A percentile compares a stretch with the other conserved stretches of the same genome.
Evolutionary conservation across 768 basidiomycete genomes (phyloP).

Genomic region (Leccinum boreale): DNA sequence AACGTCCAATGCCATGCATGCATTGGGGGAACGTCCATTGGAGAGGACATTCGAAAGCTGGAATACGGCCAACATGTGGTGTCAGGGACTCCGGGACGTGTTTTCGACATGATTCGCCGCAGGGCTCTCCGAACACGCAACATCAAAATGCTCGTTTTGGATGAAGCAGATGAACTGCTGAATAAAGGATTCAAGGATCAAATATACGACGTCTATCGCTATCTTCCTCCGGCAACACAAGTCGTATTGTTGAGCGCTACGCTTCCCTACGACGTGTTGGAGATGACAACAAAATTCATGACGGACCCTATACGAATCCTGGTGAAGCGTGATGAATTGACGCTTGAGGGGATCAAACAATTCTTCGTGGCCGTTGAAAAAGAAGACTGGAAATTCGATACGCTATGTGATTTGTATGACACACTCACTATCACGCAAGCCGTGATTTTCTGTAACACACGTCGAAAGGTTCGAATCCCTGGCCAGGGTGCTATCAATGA

Average conservation of each 20-base stretch:
- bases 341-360: conserved; percentile 93
- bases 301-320: conserved; percentile 97
- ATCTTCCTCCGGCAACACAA: conserved; percentile 95
- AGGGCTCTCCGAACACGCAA: conserved; percentile 90
- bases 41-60: conserved; percentile 95
- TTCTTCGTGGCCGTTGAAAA: conserved; percentile 99
- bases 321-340: conserved; percentile 99
- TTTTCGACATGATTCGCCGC: conserved; percentile 98
- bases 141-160: conserved; percentile 96
- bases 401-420: conserved; percentile 95
- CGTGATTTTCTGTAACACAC: conserved; percentile 98
- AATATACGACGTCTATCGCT: conserved; percentile 98
- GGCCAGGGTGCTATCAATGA: not conserved
- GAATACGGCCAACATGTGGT: conserved; percentile 98
- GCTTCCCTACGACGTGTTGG: conserved; percentile 92
- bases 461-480: conserved; percentile 71
- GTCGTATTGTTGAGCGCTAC: conserved; percentile 96
- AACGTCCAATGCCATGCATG: conserved; percentile 98
- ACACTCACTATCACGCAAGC: conserved; percentile 99
- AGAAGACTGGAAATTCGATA: conserved; percentile 99
- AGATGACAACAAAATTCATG: conserved; percentile 99
- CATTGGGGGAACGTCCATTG: conserved; percentile 95
- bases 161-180: conserved; percentile 94
- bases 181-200: conserved; percentile 99
- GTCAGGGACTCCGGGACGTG: conserved; percentile 95